Percentiles rank a stretch among this genome's conserved stretches.
Conservation (phyloP, 1,284 basidiomycete genomes). For the Vanrija humicola region DNA sequence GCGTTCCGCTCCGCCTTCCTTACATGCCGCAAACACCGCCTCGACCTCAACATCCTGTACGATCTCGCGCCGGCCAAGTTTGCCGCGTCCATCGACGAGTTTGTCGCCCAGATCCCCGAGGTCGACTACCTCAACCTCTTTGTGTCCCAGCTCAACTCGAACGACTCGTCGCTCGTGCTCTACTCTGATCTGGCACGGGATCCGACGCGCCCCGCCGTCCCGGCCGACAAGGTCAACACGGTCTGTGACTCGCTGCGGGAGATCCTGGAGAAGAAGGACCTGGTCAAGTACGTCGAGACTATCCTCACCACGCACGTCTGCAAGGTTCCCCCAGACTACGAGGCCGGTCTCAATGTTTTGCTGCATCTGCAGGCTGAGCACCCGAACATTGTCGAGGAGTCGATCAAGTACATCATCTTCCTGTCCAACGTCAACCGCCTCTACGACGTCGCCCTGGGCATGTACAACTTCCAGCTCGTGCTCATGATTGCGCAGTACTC, state of each 20-base stretch:
- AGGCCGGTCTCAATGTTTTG: conserved; percentile 74
- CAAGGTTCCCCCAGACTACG: conserved; percentile 86
- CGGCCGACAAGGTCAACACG: conserved; percentile 56
- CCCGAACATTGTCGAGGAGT: conserved; percentile 80
- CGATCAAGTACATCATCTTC: conserved; percentile 98
- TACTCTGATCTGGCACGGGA: conserved; percentile 30
- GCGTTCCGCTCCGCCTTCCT: conserved; percentile 81
- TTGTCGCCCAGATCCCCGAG: conserved; percentile 81
- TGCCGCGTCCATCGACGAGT: conserved; percentile 59
- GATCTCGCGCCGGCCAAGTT: conserved; percentile 73
- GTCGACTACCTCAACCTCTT: conserved; percentile 93
- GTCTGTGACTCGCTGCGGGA: conserved; percentile 75
- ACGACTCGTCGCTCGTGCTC: conserved; percentile 24
- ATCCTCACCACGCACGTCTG: conserved; percentile 91
- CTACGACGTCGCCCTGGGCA: conserved; percentile 92
- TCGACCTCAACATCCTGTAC: conserved; percentile 84
- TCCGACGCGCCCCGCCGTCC: conserved; percentile 1
- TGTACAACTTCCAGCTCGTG: conserved; percentile 97
- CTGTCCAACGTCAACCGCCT: conserved; percentile 87
- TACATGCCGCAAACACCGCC: conserved; percentile 85
- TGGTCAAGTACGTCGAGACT: conserved; percentile 79
- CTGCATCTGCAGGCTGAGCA: conserved; percentile 70
- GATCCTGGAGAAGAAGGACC: conserved; percentile 67
- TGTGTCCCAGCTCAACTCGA: conserved; percentile 66
- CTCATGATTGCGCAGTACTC: conserved; percentile 95